Evolutionary conservation across 768 basidiomycete species (phyloP).

Genomic region (Phlegmacium glaucopus): DNA sequence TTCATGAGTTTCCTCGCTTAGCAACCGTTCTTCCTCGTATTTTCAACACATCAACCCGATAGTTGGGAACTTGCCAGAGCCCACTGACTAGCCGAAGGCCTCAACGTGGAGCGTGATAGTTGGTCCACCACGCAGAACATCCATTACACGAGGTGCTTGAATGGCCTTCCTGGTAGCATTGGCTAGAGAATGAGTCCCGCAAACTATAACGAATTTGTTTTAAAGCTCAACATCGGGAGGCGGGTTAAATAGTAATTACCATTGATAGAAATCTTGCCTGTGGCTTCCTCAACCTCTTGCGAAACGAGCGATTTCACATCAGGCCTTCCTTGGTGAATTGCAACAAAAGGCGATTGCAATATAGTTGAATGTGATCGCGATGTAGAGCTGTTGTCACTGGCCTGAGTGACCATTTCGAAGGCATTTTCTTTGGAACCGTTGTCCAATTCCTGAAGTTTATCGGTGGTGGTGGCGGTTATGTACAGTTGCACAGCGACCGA

Average conservation of each 20-base stretch:
- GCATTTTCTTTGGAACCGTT: slow-evolving; percentile 18
- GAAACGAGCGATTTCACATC: slow-evolving; percentile 36
- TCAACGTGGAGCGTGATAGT: slow-evolving; percentile 46
- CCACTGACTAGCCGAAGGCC: slow-evolving; percentile 19
- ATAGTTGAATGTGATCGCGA: slow-evolving; percentile 2
- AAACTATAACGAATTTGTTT: slow-evolving; percentile 46
- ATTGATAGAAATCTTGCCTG: slow-evolving; percentile 43
- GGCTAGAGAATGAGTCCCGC: too few species aligned
- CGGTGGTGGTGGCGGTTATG: too few species aligned
- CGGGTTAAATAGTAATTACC: slow-evolving; percentile 38
- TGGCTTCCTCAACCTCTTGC: slow-evolving; percentile 15
- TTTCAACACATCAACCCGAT: too few species aligned
- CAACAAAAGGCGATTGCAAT: slow-evolving; percentile 2
- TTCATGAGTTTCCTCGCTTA: too few species aligned
- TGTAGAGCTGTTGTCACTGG: slow-evolving; percentile 2
- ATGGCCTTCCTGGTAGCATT: too few species aligned
- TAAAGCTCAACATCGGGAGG: too few species aligned
- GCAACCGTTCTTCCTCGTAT: too few species aligned
- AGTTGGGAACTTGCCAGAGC: too few species aligned
- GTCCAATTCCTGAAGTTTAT: slow-evolving; percentile 19
- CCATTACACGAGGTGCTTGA: too few species aligned
- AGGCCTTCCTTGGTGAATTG: slow-evolving; percentile 36
- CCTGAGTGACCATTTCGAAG: slow-evolving; percentile 8
- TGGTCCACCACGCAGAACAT: too few species aligned
- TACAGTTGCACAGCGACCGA: too few species aligned